Conservation (phyloP, 257 asterid species). For the Primulina tabacum region DNA sequence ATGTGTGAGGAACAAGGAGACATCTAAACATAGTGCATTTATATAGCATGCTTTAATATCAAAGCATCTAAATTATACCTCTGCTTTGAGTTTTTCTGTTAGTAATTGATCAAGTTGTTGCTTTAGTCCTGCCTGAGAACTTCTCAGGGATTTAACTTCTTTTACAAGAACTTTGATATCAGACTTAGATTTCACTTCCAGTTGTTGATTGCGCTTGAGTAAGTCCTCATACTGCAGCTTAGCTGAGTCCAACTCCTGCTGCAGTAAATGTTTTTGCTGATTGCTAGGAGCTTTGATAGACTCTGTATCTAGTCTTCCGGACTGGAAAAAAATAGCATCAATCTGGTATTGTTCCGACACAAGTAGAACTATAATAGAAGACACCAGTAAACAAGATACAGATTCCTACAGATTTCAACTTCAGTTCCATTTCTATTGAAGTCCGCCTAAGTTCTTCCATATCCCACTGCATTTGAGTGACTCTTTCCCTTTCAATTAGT, state of each 20-base stretch:
- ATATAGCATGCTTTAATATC: constrained; percentile 15
- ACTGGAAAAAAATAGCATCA: constrained; percentile 37
- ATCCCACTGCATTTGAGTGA: constrained; percentile 99
- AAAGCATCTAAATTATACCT: constrained; percentile 50
- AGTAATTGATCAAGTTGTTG: constrained; percentile 57
- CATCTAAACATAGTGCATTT: neutral
- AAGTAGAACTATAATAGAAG: constrained; percentile 19
- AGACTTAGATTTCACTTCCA: constrained; percentile 74
- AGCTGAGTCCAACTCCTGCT: constrained; percentile 57
- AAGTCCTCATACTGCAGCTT: constrained; percentile 59
- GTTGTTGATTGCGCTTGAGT: constrained; percentile 62
- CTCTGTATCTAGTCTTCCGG: constrained; percentile 32
- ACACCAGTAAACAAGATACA: constrained; percentile 23
- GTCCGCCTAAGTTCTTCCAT: constrained; percentile 90
- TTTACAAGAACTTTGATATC: constrained; percentile 83
- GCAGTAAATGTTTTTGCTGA: constrained; percentile 45
- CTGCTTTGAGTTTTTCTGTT: constrained; percentile 50
- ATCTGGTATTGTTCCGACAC: constrained; percentile 21
- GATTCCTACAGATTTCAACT: constrained; percentile 73
- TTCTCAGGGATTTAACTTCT: constrained; percentile 89
- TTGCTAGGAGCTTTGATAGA: constrained; percentile 29
- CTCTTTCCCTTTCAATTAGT: constrained; percentile 81
- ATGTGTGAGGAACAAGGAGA: constrained; percentile 1
- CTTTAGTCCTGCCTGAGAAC: constrained; percentile 63
- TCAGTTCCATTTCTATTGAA: constrained; percentile 81